phyloP scores from a whole-genome alignment of 1,139 yeast genomes.

The Taiozyma sp. region DNA sequence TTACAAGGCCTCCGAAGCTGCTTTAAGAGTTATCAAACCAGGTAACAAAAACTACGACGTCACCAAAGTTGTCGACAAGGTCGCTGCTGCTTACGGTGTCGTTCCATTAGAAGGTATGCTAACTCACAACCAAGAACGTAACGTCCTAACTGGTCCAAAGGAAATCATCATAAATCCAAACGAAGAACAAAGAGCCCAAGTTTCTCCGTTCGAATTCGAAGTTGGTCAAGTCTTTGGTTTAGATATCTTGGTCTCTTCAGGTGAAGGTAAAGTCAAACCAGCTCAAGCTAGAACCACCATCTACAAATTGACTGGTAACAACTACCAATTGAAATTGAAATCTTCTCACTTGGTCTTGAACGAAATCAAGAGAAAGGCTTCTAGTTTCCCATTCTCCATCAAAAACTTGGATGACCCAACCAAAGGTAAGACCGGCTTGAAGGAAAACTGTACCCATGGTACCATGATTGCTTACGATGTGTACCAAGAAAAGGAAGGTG shows the following conservation, averaged over 20 bases:
- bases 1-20: constrained; percentile 77
- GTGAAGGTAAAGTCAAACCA: constrained; percentile 63
- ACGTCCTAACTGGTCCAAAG: constrained; percentile 71
- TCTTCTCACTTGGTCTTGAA: constrained; percentile 65
- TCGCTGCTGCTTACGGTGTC: constrained; percentile 58
- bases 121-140: constrained; percentile 66
- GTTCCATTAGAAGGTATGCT: constrained; percentile 76
- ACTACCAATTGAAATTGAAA: constrained; percentile 68
- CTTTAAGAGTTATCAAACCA: constrained; percentile 63
- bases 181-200: constrained; percentile 59
- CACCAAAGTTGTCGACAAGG: constrained; percentile 61
- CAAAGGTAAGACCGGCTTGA: constrained; percentile 72
- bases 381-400: constrained; percentile 69
- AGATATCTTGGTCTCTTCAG: constrained; percentile 65
- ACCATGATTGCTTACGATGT: constrained; percentile 69
- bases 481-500: constrained; percentile 65
- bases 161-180: constrained; percentile 75
- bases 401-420: constrained; percentile 65
- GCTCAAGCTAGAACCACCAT: constrained; percentile 63
- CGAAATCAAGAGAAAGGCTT: constrained; percentile 63
- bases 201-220: constrained; percentile 63
- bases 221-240: constrained; percentile 79
- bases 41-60: constrained; percentile 77
- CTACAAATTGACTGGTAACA: constrained; percentile 67
- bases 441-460: constrained; percentile 68